Evolutionary conservation across 2,329 filamentous ascomycete species (phyloP).

Genomic region (Bipolaris bicolor): DNA sequence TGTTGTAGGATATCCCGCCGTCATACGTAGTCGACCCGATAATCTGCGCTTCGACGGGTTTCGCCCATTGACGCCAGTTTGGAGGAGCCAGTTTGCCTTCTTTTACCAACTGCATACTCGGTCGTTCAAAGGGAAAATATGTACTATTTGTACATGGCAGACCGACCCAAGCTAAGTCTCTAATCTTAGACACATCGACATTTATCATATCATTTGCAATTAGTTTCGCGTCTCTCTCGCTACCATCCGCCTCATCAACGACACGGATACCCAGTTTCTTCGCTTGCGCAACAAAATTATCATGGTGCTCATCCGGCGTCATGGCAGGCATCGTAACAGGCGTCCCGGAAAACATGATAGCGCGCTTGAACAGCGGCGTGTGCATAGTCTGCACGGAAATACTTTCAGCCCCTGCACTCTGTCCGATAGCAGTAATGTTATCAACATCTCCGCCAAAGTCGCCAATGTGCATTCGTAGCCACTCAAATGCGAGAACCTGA

Average conservation of each 20-base stretch:
- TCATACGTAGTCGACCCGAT: constrained; percentile 24
- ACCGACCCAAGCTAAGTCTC: constrained; percentile 23
- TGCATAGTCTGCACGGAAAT: constrained; percentile 17
- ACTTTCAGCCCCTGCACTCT: constrained; percentile 44
- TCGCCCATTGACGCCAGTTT: constrained; percentile 4
- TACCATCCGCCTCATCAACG: background rate
- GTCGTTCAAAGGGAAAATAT: constrained; percentile 15
- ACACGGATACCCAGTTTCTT: constrained; percentile 7
- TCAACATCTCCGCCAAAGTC: constrained; percentile 45
- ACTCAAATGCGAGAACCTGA: constrained; percentile 45
- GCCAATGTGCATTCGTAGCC: constrained; percentile 44
- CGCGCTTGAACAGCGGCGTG: constrained; percentile 22
- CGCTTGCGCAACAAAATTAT: constrained; percentile 17
- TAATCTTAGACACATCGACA: constrained; percentile 11
- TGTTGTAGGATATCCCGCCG: constrained; percentile 26
- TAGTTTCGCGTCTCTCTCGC: background rate
- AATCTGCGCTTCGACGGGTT: constrained; percentile 19
- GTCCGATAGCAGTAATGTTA: constrained; percentile 7
- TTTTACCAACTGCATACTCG: constrained; percentile 14
- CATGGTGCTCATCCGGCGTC: constrained; percentile 18
- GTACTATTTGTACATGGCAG: constrained; percentile 17
- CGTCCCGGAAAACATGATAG: constrained; percentile 21
- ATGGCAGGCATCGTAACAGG: constrained; percentile 24
- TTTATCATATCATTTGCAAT: constrained; percentile 14
- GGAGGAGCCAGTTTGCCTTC: constrained; percentile 1